Evolutionary conservation across 352 stramenopile species (phyloP), one percentile per base, ranked within the genome.

Genomic region (Pythium chondricola): DNA sequence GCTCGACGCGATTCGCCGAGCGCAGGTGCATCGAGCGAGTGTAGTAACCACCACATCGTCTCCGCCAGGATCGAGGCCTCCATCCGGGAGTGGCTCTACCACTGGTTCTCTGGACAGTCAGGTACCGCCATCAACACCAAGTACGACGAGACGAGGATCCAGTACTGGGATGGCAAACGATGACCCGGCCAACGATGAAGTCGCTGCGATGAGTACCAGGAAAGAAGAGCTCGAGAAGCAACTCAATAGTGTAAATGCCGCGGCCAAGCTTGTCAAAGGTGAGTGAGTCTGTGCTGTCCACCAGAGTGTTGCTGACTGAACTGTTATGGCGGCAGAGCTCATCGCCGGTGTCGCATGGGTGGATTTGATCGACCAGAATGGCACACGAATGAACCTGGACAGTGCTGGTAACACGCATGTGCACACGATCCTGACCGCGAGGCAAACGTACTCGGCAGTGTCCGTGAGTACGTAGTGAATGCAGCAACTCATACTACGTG

Each of bases 241-340:
- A 17, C 51, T 88, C 13, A 60, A 85, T 31, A 62, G 80, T 17
- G 44, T 88, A 16, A 65, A 61, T 30, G 31, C 48, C 17, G 77
- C 77, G 6, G 59, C 68, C 22, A 74, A 63, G 24, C 36, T 76
- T 24, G 63, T 66, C 9, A 85, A 83, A 79, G 74, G 76, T 84
- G 38, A 2, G 25, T n/a, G n/a, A n/a, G n/a, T n/a, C n/a, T n/a
- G n/a, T n/a, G n/a, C n/a, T n/a, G n/a, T n/a, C n/a, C n/a, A n/a
- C n/a, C 3, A 11, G 7, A 21, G 32, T 8, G 4, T 29, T 7
- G 17, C 4, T 29, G 14, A 56, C 7, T 44, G 6, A 31, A n/a
- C 17, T 29, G 7, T 18, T 47, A 27, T n/a, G 24, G 14, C 27
- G 36, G 50, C 40, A 88, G 76, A 85, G 45, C 58, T 88, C 11